Evolutionary conservation across 495 filamentous ascomycete species (phyloP), one percentile per base, ranked within the genome.

Genomic region (Glonium stellatum): DNA sequence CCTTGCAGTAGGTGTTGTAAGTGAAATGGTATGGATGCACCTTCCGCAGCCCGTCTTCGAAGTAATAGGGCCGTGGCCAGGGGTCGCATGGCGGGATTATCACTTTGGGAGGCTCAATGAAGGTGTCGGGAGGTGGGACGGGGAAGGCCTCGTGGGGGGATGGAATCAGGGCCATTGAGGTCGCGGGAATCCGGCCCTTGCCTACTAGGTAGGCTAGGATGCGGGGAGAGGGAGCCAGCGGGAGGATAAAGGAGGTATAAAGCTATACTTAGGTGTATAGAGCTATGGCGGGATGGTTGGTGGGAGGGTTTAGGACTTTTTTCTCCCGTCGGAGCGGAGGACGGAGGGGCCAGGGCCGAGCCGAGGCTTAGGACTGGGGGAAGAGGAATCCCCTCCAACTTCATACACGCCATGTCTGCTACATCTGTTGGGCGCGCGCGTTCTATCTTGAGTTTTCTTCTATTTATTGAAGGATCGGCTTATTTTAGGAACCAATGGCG

Each of bases 1-100:
- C 81, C 69, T 95, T 97, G 75, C 86, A 92, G 72, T 83, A 89
- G 1, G 91, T 96, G 67, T 96, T 96, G 73, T 96, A 97, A 1
- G 93, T 96, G 69, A 82, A 97, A 69, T 93, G 81, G 68, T 97
- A 97, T 5, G 92, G 92, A n/a, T 78, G 76, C 13, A 96, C 88
- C 35, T 89, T 83, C 37, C 92, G 84, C 41, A 96, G 72, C 10
- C 87, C 89, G 65, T 85, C 82, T 54, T 93, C 87, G 56, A 95
- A 73, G 64, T 84, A 87, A 71, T 96, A 96, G 10, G 80, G 83
- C 62, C 79, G 76, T 23, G 86, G 84, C 81, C 80, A 87, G 9
- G 83, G 80, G 62, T 87, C 83, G 63, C 77, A 80, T 19, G 87
- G 84, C 0, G 85, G 85, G 3, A 79, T 74, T 31, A 83, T 66